phyloP scores from a whole-genome alignment of 2,329 filamentous ascomycete genomes.

The Ceratocystiopsis brevicomis region DNA sequence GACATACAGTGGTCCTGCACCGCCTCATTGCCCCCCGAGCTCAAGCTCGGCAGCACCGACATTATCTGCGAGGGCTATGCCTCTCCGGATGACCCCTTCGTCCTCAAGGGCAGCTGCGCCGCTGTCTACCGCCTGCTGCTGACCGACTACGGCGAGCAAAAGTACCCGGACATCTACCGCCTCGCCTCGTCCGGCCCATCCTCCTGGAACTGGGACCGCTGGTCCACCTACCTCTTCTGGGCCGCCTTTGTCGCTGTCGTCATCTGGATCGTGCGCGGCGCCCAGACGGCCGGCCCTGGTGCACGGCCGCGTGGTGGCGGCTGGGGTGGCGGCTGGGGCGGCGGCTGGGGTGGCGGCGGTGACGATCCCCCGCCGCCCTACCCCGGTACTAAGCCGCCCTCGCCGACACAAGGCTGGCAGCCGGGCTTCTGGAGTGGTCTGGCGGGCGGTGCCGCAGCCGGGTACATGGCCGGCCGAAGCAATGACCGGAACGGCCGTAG shows the following conservation, averaged over 20 bases:
- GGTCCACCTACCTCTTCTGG: constrained; percentile 29
- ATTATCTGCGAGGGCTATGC: constrained; percentile 85
- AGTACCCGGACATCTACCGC: constrained; percentile 38
- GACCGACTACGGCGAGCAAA: constrained; percentile 55
- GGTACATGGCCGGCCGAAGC: constrained; percentile 40
- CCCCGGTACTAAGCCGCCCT: constrained; percentile 21
- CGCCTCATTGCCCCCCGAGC: constrained; percentile 37
- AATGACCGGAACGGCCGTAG: constrained; percentile 10
- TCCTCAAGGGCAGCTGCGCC: constrained; percentile 83
- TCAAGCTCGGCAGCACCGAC: constrained; percentile 65
- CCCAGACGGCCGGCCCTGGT: constrained; percentile 17
- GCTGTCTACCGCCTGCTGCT: constrained; percentile 73
- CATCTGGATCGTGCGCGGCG: constrained; percentile 42
- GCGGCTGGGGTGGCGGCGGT: constrained; percentile 16
- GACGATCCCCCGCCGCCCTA: constrained; percentile 37
- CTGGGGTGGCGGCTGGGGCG: constrained; percentile 21
- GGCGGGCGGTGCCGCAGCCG: constrained; percentile 49
- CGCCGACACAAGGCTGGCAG: constrained; percentile 30
- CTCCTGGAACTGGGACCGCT: not conserved
- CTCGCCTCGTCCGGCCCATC: constrained; percentile 6
- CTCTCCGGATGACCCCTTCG: constrained; percentile 55
- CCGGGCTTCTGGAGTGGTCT: constrained; percentile 60
- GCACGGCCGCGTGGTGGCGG: constrained; percentile 17
- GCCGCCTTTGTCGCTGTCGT: constrained; percentile 41
- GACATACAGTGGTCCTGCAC: constrained; percentile 86